Evolutionary conservation across 768 basidiomycete species (phyloP), one percentile per base, ranked within the genome.

Genomic region (Pleurotus giganteus): DNA sequence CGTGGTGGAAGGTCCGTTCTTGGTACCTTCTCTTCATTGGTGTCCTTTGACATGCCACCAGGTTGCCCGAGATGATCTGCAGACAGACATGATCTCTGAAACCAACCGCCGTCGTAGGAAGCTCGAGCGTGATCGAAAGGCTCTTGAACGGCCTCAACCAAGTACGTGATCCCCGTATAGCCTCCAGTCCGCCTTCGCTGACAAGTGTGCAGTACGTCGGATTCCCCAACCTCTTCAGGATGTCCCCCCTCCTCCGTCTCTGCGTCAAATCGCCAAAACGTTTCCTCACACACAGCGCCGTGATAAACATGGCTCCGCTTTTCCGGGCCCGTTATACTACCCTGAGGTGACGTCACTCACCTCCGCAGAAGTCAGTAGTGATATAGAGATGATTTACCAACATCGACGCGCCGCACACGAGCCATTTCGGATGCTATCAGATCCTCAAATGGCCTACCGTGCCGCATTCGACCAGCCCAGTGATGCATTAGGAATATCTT

Each of bases 51-150:
- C 54, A 31, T 54, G 19, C 17, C 42, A 45, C 24, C 65, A 94
- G 92, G 70, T 86, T 56, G 76, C 88, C 23, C 79, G 89, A 49
- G 89, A 93, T 61, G 84, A 87, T 45, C 71, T 95, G 11, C 89
- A 95, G 63, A 88, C 82, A 1, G 86, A 89, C 12, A 90, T 96
- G 85, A 88, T 95, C 54, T 84, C 94, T 0, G 91, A 95, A 61
- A 87, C 89, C 4, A 94, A 91, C 67, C 77, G 89, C 59, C 96
- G 96, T 69, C 79, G 91, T 55, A 76, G 95, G 42, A 79, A 83
- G 45, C 69, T 98, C 31, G 94, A 98, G 66, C 79, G 94, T 56
- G 94, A 97, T 58, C 83, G 92, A 58, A 79, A 94, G 59, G 80
- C 81, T 1, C 65, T 85, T 11, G 94, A 94, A 60, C 74, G 86